Evolutionary conservation across 2,329 filamentous ascomycete genomes (phyloP).

Genomic region (Colletotrichum sp.): DNA sequence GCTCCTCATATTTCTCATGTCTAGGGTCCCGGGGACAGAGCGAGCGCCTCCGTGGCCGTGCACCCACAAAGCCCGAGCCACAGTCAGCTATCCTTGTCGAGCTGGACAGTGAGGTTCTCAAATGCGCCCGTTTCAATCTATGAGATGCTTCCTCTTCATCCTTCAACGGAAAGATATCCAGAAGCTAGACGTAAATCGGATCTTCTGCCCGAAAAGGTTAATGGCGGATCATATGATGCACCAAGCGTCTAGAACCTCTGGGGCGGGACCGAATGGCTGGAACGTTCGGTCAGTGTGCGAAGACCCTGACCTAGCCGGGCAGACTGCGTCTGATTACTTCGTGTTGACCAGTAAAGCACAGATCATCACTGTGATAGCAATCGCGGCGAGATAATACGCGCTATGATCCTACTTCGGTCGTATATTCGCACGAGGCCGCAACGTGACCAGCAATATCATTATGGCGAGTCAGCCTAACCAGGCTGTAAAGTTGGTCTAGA

Average conservation of each 20-base stretch:
- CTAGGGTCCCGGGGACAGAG: background rate
- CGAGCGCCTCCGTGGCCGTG: background rate
- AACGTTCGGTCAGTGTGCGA: background rate
- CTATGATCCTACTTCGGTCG: background rate
- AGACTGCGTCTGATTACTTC: background rate
- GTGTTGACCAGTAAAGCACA: background rate
- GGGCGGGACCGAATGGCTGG: background rate
- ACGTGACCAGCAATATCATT: background rate
- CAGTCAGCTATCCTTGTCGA: background rate
- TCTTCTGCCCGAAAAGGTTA: background rate
- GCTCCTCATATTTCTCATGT: background rate
- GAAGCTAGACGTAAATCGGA: background rate
- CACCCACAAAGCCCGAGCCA: background rate
- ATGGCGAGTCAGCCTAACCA: background rate
- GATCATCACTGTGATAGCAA: background rate
- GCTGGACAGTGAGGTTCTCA: background rate
- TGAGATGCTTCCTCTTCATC: background rate
- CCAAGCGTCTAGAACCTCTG: background rate
- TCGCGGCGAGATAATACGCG: background rate
- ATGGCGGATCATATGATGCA: background rate
- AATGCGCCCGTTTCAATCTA: background rate
- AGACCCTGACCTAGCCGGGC: background rate
- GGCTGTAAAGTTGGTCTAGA: background rate
- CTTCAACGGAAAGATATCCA: background rate
- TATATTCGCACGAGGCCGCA: background rate